Conservation (phyloP, 345 rosid genomes). For the Brassica cretica region DNA sequence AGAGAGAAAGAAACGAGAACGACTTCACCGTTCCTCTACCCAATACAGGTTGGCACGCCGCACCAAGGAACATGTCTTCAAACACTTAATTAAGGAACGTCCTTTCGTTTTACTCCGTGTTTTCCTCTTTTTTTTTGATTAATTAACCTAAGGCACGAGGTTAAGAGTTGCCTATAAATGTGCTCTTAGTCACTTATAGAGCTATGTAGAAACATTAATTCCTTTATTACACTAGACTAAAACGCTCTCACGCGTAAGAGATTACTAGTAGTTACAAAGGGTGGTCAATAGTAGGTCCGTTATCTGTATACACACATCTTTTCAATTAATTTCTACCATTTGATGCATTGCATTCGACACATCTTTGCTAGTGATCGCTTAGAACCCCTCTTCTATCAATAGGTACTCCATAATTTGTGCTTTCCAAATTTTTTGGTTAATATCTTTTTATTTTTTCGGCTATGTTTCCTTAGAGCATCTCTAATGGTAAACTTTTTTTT, state of each 20-base stretch:
- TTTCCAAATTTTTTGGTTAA: not conserved
- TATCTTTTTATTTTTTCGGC: not conserved
- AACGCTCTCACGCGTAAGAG: not conserved
- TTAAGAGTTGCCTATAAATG: too few relatives aligned
- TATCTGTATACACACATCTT: not conserved
- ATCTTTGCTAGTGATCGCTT: not conserved
- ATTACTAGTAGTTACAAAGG: not conserved
- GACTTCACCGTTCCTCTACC: too few relatives aligned
- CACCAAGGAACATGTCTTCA: too few relatives aligned
- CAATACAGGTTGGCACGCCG: too few relatives aligned
- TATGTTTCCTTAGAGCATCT: not conserved
- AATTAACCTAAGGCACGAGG: too few relatives aligned
- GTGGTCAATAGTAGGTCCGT: constrained; percentile 5
- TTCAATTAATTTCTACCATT: not conserved
- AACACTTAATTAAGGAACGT: too few relatives aligned
- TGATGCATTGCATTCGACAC: not conserved
- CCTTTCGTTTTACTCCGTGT: too few relatives aligned
- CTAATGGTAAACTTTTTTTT: too few relatives aligned
- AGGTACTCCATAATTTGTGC: not conserved
- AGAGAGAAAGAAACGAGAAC: too few relatives aligned
- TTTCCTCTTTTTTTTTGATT: too few relatives aligned
- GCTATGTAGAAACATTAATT: not conserved
- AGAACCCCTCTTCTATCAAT: not conserved
- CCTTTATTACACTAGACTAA: not conserved
- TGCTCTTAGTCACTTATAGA: not conserved